Percentiles rank a stretch among this genome's conserved stretches.
Evolutionary conservation across 345 rosid species (phyloP).

Genomic region (Gossypium ekmanianum): DNA sequence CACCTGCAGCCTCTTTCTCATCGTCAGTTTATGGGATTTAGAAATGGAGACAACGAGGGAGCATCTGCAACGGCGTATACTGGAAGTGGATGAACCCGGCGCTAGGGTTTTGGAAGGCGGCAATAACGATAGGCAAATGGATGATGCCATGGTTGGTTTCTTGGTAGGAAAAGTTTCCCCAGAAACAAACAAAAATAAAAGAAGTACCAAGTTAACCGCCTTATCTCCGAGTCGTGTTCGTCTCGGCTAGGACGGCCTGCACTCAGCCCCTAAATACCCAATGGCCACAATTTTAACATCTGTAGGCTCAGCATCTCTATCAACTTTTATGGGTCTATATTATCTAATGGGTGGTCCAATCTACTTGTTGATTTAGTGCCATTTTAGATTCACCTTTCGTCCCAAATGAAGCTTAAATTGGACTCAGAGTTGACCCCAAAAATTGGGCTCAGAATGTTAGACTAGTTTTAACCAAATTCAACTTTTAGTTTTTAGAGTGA

Average conservation of each 20-base stretch:
- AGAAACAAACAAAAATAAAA: background rate
- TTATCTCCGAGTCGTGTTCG: background rate
- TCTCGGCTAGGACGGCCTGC: background rate
- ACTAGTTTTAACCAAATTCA: too few relatives aligned
- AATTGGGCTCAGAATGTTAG: background rate
- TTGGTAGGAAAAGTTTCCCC: background rate
- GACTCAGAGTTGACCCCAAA: background rate
- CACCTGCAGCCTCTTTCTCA: constrained; percentile 30
- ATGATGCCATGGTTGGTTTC: background rate
- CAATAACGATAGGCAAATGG: background rate
- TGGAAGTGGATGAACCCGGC: background rate
- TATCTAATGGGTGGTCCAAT: background rate
- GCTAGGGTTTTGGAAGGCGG: constrained; percentile 11
- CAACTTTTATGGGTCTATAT: background rate
- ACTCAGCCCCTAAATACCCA: background rate
- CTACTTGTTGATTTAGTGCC: background rate
- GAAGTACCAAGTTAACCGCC: background rate
- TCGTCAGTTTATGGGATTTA: constrained; percentile 1
- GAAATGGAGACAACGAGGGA: background rate
- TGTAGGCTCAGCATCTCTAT: background rate
- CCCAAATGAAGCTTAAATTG: background rate
- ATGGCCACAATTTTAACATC: background rate
- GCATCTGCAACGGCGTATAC: constrained; percentile 13
- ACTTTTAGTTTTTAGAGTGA: too few relatives aligned
- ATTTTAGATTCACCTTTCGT: too few relatives aligned